phyloP scores from a whole-genome alignment of 495 filamentous ascomycete genomes.

The Penicillium maclennaniae region DNA sequence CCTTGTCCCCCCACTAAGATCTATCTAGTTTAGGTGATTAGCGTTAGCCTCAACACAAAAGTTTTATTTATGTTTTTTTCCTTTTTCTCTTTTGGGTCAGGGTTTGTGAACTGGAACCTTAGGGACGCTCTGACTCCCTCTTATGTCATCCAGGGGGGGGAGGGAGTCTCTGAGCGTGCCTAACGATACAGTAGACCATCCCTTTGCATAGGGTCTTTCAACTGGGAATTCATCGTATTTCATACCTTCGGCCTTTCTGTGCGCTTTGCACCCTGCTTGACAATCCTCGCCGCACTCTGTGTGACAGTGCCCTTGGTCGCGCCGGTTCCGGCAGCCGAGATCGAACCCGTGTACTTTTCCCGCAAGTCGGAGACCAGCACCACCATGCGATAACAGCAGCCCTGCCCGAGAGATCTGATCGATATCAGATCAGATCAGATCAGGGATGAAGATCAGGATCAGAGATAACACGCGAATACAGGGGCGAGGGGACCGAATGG shows the following conservation, averaged over 20 bases:
- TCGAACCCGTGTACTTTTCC: not conserved
- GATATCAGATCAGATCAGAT: too few relatives aligned
- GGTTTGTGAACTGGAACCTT: not conserved
- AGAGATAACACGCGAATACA: not conserved
- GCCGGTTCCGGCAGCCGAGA: not conserved
- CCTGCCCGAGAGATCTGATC: not conserved
- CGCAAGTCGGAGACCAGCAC: not conserved
- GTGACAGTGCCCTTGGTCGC: not conserved
- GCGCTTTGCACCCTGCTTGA: not conserved
- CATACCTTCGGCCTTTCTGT: not conserved
- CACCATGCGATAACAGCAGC: not conserved
- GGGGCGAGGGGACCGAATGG: conserved; percentile 3
- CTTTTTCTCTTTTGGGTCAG: not conserved
- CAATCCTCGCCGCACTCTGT: not conserved
- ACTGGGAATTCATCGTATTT: too few relatives aligned
- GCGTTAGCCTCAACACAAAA: not conserved
- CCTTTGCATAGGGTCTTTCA: not conserved
- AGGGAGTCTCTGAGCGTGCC: not conserved
- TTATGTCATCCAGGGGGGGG: conserved; percentile 15
- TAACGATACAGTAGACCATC: not conserved
- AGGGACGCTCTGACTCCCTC: not conserved
- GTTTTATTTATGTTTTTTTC: too few relatives aligned
- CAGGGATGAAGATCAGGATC: too few relatives aligned
- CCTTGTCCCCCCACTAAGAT: not conserved
- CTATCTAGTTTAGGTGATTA: not conserved